These are phyloP conservation scores for Aspergillus incahuasiensis DNA, from an alignment of 495 filamentous ascomycete species.

Conservation along the genomic window DNA sequence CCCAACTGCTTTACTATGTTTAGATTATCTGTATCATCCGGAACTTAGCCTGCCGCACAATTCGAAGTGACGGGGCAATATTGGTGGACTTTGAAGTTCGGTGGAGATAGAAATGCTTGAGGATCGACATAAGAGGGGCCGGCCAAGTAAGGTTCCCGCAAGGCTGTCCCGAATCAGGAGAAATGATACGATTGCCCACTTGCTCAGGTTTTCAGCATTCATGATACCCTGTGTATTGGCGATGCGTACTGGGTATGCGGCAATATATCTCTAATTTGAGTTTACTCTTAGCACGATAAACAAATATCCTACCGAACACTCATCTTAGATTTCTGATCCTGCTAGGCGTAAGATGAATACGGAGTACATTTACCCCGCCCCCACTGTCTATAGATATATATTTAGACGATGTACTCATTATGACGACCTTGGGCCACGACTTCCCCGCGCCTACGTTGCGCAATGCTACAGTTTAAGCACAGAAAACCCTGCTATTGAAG, in stretches of 20 bases:
- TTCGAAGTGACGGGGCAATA: neutral
- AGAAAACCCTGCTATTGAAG: too few species aligned
- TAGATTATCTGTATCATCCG: too few species aligned
- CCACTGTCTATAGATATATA: neutral
- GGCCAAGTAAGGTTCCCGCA: constrained; percentile 1
- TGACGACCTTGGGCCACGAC: neutral
- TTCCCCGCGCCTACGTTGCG: neutral
- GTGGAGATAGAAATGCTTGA: neutral
- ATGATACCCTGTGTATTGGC: too few species aligned
- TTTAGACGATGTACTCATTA: neutral
- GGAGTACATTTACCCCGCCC: too few species aligned
- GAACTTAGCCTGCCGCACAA: neutral
- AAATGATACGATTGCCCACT: neutral
- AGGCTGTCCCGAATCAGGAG: neutral
- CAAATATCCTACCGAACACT: too few species aligned
- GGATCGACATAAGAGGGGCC: constrained; percentile 3
- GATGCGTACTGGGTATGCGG: too few species aligned
- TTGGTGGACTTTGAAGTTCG: neutral
- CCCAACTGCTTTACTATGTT: neutral
- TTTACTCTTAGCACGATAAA: too few species aligned
- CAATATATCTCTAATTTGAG: too few species aligned
- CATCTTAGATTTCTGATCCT: too few species aligned
- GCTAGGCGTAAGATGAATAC: too few species aligned
- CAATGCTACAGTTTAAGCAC: neutral
- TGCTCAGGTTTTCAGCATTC: too few species aligned